These are phyloP conservation scores for Rosa rugosa DNA, from an alignment of 306 rosid genomes.

Conservation along the genomic window DNA sequence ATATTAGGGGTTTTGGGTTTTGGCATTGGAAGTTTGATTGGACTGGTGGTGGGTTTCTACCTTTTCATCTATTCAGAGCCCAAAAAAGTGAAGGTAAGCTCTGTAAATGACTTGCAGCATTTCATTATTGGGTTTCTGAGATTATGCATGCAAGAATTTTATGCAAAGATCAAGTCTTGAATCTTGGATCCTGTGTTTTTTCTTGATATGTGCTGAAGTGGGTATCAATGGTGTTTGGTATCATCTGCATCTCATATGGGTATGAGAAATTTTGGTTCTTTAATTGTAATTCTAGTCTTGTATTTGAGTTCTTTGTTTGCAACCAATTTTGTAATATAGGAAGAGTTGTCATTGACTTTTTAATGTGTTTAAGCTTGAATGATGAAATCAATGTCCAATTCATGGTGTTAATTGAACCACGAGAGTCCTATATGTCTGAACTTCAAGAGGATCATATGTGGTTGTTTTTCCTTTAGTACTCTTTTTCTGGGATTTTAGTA, in stretches of 20 bases:
- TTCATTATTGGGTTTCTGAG: background rate
- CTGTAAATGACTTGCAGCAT: background rate
- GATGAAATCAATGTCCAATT: background rate
- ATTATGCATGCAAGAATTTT: background rate
- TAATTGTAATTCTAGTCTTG: background rate
- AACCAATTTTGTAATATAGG: background rate
- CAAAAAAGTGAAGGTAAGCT: slow-evolving; percentile 51
- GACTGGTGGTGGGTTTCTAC: slow-evolving; percentile 65
- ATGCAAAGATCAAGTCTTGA: background rate
- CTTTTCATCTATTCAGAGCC: slow-evolving; percentile 63
- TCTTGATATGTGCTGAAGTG: background rate
- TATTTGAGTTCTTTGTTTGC: background rate
- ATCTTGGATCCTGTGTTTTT: background rate
- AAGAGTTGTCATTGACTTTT: background rate
- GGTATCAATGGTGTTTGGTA: background rate
- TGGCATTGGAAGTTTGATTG: slow-evolving; percentile 56
- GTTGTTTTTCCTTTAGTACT: background rate
- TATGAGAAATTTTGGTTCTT: background rate
- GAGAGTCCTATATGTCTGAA: background rate
- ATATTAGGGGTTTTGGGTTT: slow-evolving; percentile 63
- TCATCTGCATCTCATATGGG: background rate
- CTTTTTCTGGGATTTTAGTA: background rate
- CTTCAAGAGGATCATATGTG: slow-evolving; percentile 7
- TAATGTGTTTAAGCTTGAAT: background rate
- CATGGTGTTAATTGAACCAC: background rate